A percentile compares a stretch with the other conserved stretches of the same genome.
Conservation (phyloP, 345 rosid species). For the Sapria himalayana region DNA sequence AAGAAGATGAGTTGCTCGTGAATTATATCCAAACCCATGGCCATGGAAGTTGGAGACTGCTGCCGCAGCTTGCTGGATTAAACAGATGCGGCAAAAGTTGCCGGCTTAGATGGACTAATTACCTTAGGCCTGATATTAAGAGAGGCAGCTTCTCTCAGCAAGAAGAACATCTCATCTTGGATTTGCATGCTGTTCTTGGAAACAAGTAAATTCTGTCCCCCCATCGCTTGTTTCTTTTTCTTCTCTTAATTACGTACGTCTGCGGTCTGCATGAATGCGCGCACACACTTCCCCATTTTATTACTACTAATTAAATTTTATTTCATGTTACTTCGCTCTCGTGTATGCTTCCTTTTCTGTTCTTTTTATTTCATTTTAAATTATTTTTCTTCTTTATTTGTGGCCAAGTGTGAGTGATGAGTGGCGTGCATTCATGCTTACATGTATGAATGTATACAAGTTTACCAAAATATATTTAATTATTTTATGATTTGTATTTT, state of each 20-base stretch:
- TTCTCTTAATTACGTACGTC: background rate
- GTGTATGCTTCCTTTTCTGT: background rate
- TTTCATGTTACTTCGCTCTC: too few relatives aligned
- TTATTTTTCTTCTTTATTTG: too few relatives aligned
- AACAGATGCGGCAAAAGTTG: conserved; percentile 81
- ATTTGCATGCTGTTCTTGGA: conserved; percentile 63
- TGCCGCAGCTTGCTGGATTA: conserved; percentile 65
- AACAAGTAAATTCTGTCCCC: conserved; percentile 29
- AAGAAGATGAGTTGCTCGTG: conserved; percentile 71
- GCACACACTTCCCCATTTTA: too few relatives aligned
- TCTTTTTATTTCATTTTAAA: background rate
- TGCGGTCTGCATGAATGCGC: too few relatives aligned
- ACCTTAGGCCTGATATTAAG: conserved; percentile 60
- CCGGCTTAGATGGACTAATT: conserved; percentile 67
- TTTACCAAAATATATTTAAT: too few relatives aligned
- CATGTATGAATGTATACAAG: too few relatives aligned
- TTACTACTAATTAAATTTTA: too few relatives aligned
- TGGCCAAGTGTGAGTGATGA: too few relatives aligned
- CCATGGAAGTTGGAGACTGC: conserved; percentile 95
- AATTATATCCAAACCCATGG: conserved; percentile 51
- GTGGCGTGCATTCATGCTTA: too few relatives aligned
- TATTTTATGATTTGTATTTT: background rate
- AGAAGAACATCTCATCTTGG: conserved; percentile 56
- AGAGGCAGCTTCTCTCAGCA: conserved; percentile 62
- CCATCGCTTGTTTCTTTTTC: conserved; percentile 5